These are phyloP conservation scores for Vigna hirtella DNA, from an alignment of 306 rosid genomes.

Conservation along the genomic window DNA sequence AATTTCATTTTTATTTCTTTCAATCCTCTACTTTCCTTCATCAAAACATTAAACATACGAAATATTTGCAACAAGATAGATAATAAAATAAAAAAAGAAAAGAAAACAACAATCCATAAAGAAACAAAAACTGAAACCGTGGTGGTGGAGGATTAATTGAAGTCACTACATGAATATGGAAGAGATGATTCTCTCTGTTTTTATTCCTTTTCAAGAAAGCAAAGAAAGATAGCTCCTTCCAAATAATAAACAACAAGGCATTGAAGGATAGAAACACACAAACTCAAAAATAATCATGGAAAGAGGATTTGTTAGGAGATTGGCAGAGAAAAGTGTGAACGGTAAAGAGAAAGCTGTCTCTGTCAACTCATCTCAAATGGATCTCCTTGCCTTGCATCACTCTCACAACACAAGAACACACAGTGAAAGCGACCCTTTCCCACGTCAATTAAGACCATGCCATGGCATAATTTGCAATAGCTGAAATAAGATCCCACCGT, in stretches of 20 bases:
- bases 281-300: neutral
- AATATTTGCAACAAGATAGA: too few species aligned
- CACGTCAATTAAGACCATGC: constrained; percentile 1
- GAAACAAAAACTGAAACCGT: too few species aligned
- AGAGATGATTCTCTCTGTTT: too few species aligned
- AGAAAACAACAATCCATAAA: too few species aligned
- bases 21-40: too few species aligned
- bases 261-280: neutral
- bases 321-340: neutral
- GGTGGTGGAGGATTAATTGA: too few species aligned
- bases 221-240: neutral
- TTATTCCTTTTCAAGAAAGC: too few species aligned
- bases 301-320: neutral
- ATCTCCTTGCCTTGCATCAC: constrained; percentile 23
- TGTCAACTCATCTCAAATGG: constrained; percentile 38
- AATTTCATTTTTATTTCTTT: too few species aligned
- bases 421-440: constrained; percentile 53
- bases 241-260: constrained; percentile 2
- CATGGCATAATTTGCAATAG: constrained; percentile 41
- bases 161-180: too few species aligned
- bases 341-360: constrained; percentile 41
- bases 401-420: constrained; percentile 35
- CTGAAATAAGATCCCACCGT: neutral
- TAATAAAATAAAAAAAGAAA: too few species aligned
- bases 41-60: too few species aligned